Conservation (phyloP, 164 flowering plant species). For the Vitis labrusca region DNA sequence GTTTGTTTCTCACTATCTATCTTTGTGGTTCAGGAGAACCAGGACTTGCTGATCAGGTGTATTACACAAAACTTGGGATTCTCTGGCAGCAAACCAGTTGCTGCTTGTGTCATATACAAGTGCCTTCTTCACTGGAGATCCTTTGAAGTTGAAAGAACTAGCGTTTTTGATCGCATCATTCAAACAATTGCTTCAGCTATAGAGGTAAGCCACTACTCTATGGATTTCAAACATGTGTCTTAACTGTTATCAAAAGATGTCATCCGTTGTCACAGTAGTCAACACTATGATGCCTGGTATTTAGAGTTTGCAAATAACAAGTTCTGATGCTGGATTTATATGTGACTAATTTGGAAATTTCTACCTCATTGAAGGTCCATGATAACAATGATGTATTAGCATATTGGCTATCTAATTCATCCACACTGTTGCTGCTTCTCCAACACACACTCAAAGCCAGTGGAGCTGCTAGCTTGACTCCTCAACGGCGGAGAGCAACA, state of each 20-base stretch:
- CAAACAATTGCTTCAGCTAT: slow-evolving; percentile 85
- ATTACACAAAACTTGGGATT: slow-evolving; percentile 90
- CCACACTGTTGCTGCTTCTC: slow-evolving; percentile 84
- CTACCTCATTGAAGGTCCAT: slow-evolving; percentile 51
- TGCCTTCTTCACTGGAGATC: slow-evolving; percentile 99
- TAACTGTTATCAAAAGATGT: not conserved
- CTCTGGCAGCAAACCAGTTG: slow-evolving; percentile 82
- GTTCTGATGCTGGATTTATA: not conserved
- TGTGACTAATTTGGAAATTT: slow-evolving; percentile 10
- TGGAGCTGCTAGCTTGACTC: slow-evolving; percentile 91
- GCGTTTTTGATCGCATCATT: slow-evolving; percentile 89
- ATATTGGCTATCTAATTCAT: slow-evolving; percentile 90
- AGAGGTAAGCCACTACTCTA: slow-evolving; percentile 51
- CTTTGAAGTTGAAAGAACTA: slow-evolving; percentile 96
- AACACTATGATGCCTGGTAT: too few relatives aligned
- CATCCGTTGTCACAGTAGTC: too few relatives aligned
- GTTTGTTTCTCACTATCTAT: slow-evolving; percentile 4
- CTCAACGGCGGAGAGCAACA: slow-evolving; percentile 84
- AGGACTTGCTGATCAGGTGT: slow-evolving; percentile 84
- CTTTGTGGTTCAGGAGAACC: slow-evolving; percentile 73
- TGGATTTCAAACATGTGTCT: not conserved
- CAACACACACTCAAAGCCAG: slow-evolving; percentile 96
- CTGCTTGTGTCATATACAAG: slow-evolving; percentile 92
- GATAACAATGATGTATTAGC: slow-evolving; percentile 78
- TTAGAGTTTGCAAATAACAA: too few relatives aligned